Base-by-base conservation (phyloP, 371 early-diverging fungal species). In the Zancudomyces culisetae region DNA sequence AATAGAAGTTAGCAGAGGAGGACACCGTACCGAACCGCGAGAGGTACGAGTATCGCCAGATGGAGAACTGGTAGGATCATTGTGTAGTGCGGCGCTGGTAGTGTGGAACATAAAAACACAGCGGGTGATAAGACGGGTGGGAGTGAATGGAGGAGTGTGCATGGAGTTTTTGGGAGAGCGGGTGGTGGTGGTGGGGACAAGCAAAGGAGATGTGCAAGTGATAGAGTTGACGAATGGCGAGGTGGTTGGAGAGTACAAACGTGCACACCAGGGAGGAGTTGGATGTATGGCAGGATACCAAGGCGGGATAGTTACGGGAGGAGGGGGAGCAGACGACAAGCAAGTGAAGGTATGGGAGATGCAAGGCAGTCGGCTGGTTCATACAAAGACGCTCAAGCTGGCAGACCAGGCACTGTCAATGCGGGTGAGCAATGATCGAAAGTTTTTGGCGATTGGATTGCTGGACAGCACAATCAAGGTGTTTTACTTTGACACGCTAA, bases 381-480 rank as follows among this genome's bases (percentile, higher is more conserved):
- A 90, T 51, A 80, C 77, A 64, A 77, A 88, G 54, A 92, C 94
- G 1, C 75, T 96, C 45, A 84, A 87, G 55, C 79, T 96, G 80
- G 78, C 87, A 6, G 95, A 96, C 56, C 90, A 89, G 56, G 87
- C 92, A 2, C 72, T 94, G 42, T 83, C 80, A 45, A 83, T 93
- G 12, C 71, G 80, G 1, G 78, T 84, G 64, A 83, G 84, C 30
- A 89, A 86, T 26, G 80, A 91, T 66, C 79, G 81, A 57, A 79
- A 82, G 49, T 63, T 90, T 43, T 67, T 97, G 1, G 95, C 95
- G 1, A 87, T 92, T 15, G 75, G 94, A 13, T 70, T 93, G 43
- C 66, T 96, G 53, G 97, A 97, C 63, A 70, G 79, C 8, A 97
- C 97, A 15, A 87, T 97, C 63, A 95, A 95, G 63, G 84, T 96